Evolutionary conservation across 352 stramenopile species (phyloP), one percentile per base, ranked within the genome.

Genomic region (Halophytophthora polymorphica): DNA sequence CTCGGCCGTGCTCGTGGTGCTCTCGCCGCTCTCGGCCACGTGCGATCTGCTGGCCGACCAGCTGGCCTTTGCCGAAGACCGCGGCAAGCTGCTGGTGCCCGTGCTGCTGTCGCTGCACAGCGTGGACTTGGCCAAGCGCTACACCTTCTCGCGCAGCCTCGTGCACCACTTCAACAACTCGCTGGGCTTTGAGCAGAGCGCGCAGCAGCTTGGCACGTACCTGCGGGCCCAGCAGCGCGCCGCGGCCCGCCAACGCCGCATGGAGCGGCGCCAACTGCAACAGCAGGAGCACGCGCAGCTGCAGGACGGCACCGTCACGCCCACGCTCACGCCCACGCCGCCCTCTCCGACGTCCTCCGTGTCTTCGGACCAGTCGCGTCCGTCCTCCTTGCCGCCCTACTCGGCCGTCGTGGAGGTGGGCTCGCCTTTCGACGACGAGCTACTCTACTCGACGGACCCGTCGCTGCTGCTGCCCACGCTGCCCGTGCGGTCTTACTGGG

Each of bases 151-250:
- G 14, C 67, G 83, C 3, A 87, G 75, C 22, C 57, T 85, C 39
- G 58, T 91, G 22, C 78, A 91, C 37, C 83, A 93, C 40, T 88
- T 93, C 47, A 91, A 91, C 47, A 66, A 71, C 38, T 88, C 78
- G 8, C 67, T 93, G 22, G 83, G 83, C 23, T 91, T 82, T 40
- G 68, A 84, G 15, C 74, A 93, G 46, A 93, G 83, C 40, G 45
- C 87, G 6, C 74, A 87, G 33, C 58, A 71, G 31, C 73, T 93
- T 3, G 63, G 73, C 6, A 70, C 58, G 15, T 66, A 75, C 31
- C 34, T 88, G 36, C 66, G 66, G 28, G 39, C 46, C 1, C 69
- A 79, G 19, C 50, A 69, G 22, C 45, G 58, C 25, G 58, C 43
- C 6, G 61, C 70, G 37, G 66, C 56, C 18, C 63, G 66, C 17